Evolutionary conservation across 768 basidiomycete genomes (phyloP).

Genomic region (Suillus hirtellus): DNA sequence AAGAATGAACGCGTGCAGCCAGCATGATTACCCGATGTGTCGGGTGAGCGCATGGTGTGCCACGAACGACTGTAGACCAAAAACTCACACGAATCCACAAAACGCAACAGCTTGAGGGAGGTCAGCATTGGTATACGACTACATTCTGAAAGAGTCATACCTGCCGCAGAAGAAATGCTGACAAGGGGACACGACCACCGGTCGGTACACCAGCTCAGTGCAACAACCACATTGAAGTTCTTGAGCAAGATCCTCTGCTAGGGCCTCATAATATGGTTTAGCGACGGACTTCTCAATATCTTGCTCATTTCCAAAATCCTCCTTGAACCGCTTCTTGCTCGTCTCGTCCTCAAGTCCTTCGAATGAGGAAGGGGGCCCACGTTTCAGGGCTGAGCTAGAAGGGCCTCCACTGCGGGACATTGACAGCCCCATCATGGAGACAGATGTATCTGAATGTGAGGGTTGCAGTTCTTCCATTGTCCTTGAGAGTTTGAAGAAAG

Average conservation of each 20-base stretch:
- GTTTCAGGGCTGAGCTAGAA: slow-evolving; percentile 45
- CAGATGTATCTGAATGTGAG: slow-evolving; percentile 8
- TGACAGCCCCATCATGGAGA: slow-evolving; percentile 14
- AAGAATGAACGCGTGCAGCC: background rate
- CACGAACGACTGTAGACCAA: background rate
- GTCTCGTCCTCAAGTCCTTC: slow-evolving; percentile 46
- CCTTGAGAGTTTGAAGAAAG: slow-evolving; percentile 11
- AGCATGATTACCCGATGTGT: background rate
- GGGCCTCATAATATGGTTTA: slow-evolving; percentile 25
- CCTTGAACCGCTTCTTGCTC: slow-evolving; percentile 63
- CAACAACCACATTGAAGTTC: slow-evolving; percentile 88
- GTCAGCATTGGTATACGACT: slow-evolving; percentile 43
- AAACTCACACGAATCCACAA: slow-evolving; percentile 82
- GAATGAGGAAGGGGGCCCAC: slow-evolving; percentile 61
- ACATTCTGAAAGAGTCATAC: slow-evolving; percentile 38
- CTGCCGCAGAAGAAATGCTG: slow-evolving; percentile 93
- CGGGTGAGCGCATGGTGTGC: background rate
- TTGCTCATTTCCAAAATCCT: slow-evolving; percentile 32
- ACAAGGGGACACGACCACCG: slow-evolving; percentile 81
- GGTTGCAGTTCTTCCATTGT: slow-evolving; percentile 19
- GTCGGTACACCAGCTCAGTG: slow-evolving; percentile 76
- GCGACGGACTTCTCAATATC: slow-evolving; percentile 17
- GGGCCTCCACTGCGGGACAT: slow-evolving; percentile 18
- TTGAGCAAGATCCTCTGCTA: slow-evolving; percentile 65
- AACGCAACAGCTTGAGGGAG: slow-evolving; percentile 61